Evolutionary conservation across 176 grass and related monocot species (phyloP).

Genomic region (Avena eriantha): DNA sequence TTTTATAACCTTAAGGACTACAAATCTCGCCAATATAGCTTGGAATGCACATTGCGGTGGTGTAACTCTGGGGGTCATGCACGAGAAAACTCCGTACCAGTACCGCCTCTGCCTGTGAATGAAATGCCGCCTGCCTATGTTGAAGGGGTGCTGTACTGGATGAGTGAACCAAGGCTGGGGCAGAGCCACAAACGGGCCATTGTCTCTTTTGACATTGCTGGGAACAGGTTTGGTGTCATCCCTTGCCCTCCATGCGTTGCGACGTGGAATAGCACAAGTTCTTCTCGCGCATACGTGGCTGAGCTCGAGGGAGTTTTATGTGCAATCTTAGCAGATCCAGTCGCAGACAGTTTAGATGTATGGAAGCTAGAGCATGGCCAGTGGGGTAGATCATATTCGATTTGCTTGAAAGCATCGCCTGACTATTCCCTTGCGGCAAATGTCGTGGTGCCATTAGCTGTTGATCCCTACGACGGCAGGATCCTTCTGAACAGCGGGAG

Average conservation of each 20-base stretch:
- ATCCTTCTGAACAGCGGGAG: conserved; percentile 15
- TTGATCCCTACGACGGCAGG: not conserved
- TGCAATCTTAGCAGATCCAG: conserved; percentile 10
- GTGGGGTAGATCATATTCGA: conserved; percentile 6
- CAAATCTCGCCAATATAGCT: not conserved
- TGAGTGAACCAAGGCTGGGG: conserved; percentile 10
- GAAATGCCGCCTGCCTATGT: conserved; percentile 31
- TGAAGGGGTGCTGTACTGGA: conserved; percentile 11
- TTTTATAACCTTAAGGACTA: conserved; percentile 7
- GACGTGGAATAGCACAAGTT: not conserved
- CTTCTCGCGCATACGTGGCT: not conserved
- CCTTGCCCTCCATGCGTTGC: conserved; percentile 3
- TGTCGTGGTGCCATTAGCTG: not conserved
- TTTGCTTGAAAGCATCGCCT: conserved; percentile 15
- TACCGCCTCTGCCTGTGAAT: conserved; percentile 24
- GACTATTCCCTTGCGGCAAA: not conserved
- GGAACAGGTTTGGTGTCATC: not conserved
- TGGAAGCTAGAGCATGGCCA: conserved; percentile 27
- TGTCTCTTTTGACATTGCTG: not conserved
- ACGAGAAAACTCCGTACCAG: too few species aligned
- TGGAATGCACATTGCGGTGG: not conserved
- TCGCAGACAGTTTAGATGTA: not conserved
- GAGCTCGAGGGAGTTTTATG: conserved; percentile 12
- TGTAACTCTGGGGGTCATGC: not conserved
- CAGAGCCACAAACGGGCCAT: not conserved